Percentiles rank a stretch among this genome's conserved stretches.
Evolutionary conservation across 2,329 filamentous ascomycete species (phyloP).

Genomic region (Septoria petroselini): DNA sequence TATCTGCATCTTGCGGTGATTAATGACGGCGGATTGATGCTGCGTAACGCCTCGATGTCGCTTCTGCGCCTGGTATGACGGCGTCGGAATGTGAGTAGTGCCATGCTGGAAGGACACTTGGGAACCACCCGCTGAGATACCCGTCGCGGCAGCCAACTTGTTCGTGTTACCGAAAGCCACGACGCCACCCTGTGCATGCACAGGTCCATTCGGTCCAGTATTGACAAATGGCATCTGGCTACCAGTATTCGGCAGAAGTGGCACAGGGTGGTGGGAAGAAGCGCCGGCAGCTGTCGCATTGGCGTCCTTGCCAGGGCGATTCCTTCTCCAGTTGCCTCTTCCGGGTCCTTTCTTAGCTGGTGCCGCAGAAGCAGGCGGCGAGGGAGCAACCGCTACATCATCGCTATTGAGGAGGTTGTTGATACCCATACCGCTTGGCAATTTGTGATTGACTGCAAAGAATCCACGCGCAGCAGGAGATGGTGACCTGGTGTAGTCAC

Average conservation of each 20-base stretch:
- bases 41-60: conserved; percentile 73
- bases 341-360: conserved; percentile 45
- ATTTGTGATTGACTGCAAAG: conserved; percentile 42
- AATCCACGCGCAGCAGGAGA: conserved; percentile 38
- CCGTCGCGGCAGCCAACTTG: conserved; percentile 16
- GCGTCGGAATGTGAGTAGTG: conserved; percentile 34
- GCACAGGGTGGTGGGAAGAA: conserved; percentile 33
- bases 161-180: conserved; percentile 8
- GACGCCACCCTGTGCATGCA: conserved; percentile 1
- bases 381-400: conserved; percentile 33
- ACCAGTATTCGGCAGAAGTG: conserved; percentile 35
- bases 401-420: conserved; percentile 51
- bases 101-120: conserved; percentile 28
- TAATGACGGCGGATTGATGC: conserved; percentile 76
- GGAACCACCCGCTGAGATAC: conserved; percentile 21
- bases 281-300: conserved; percentile 12
- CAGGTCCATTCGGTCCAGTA: conserved; percentile 22
- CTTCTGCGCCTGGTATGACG: conserved; percentile 41
- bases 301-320: conserved; percentile 27
- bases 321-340: conserved; percentile 51
- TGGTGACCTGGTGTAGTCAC: conserved; percentile 48
- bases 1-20: conserved; percentile 74
- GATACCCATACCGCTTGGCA: conserved; percentile 47
- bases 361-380: conserved; percentile 23
- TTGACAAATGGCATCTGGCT: conserved; percentile 32